Evolutionary conservation across 169 alveolate species (phyloP), one percentile per base, ranked within the genome.

Genomic region (Eimeria tenella): DNA sequence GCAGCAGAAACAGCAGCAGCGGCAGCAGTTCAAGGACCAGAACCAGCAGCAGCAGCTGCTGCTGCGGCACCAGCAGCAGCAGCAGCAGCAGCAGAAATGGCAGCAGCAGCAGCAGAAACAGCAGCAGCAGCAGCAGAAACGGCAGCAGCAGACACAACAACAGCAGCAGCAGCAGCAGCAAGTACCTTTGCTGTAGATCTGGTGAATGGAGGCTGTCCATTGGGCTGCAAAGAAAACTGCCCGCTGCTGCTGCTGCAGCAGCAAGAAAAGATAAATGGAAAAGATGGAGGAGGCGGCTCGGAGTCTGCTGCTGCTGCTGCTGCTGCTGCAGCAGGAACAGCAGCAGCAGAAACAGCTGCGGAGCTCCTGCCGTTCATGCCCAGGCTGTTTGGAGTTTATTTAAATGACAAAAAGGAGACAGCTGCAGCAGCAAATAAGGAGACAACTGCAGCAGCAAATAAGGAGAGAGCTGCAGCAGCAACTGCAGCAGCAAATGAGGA

Each of bases 281-380:
- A 1, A 68, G 79, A 23, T 23, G 19, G 49, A 0, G 11, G 50
- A 68, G 79, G 31, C 79, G 79, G 10, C 52, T 0, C 11, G 31
- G 50, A 68, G 25, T 23, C 50, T 31, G 10, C 79, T 19, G 50
- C 31, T n/a, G 79, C n/a, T 68, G 79, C 79, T 68, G 79, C 79
- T 19, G 21, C 21, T 21, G 79, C 17, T 68, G 79, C 79, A 21
- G 21, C 4, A 60, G 19, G n/a, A 15, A 15, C 70, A 60, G 15
- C 23, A n/a, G 70, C 70, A 31, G 42, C 42, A 31, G 42, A 31
- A 31, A 2, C 42, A 31, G 42, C 42, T 31, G 42, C 42, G 2
- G 42, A 31, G 42, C 42, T 31, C 2, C 42, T 31, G 42, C 42
- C 42, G 42, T 31, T 31, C 42, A 31, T 31, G 42, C 42, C 42